Evolutionary conservation across 192 early-diverging fungal genomes (phyloP).

Genomic region (Podila epigama): DNA sequence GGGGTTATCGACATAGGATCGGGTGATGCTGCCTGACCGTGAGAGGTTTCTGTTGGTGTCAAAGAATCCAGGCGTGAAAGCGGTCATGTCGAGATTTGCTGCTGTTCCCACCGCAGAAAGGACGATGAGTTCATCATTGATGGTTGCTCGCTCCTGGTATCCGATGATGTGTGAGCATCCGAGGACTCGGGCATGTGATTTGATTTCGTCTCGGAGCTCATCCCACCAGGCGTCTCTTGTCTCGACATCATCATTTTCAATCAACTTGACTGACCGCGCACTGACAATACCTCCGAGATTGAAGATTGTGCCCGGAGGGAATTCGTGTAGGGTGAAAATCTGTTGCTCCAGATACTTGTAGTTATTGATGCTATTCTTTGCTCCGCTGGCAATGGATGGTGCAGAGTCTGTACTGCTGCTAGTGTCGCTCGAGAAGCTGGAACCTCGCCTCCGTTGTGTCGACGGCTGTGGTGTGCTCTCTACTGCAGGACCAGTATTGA

Average conservation of each 20-base stretch:
- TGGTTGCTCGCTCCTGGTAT: constrained; percentile 70
- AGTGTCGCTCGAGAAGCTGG: constrained; percentile 15
- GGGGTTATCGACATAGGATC: constrained; percentile 37
- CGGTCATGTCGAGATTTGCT: constrained; percentile 66
- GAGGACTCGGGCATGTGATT: constrained; percentile 70
- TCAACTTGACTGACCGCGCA: constrained; percentile 50
- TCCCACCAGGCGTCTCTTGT: constrained; percentile 50
- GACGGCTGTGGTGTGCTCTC: constrained; percentile 6
- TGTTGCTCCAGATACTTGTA: constrained; percentile 52
- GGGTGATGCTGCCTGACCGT: constrained; percentile 39
- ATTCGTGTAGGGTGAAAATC: constrained; percentile 46
- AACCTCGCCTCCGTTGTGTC: constrained; percentile 12
- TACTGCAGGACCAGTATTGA: not conserved
- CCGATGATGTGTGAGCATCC: constrained; percentile 78
- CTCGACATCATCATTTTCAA: constrained; percentile 50
- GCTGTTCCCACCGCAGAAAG: constrained; percentile 82
- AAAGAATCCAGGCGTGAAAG: constrained; percentile 48
- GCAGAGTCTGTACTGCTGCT: constrained; percentile 44
- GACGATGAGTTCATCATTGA: constrained; percentile 70
- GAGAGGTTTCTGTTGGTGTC: constrained; percentile 28
- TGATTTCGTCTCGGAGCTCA: constrained; percentile 83
- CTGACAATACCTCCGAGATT: constrained; percentile 49
- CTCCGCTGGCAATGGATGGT: constrained; percentile 38
- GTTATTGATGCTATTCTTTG: constrained; percentile 46
- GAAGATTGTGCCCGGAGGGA: constrained; percentile 50